A percentile compares a stretch with the other conserved stretches of the same genome.
phyloP scores from a whole-genome alignment of 345 rosid genomes.

The Gossypium thurberi region DNA sequence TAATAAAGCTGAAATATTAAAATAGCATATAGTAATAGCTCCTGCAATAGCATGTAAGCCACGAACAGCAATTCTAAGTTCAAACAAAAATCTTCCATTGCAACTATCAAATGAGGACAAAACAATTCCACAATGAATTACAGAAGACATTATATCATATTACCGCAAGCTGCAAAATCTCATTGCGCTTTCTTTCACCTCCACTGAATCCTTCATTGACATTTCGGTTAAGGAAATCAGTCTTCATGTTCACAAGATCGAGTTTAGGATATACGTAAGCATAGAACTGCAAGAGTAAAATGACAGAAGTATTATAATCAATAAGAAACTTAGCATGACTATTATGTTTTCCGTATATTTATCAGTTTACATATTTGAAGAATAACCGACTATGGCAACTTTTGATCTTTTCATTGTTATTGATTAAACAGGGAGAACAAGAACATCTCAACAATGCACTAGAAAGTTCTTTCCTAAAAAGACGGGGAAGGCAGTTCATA shows the following conservation, averaged over 20 bases:
- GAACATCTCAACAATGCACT: neutral
- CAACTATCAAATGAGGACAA: neutral
- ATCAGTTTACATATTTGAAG: neutral
- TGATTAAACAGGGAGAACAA: neutral
- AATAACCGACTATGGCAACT: neutral
- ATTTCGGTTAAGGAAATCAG: constrained; percentile 85
- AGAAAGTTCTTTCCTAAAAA: neutral
- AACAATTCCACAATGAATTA: neutral
- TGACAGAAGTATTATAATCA: constrained; percentile 7
- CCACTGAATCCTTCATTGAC: constrained; percentile 99
- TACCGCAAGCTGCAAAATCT: constrained; percentile 94
- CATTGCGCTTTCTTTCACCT: constrained; percentile 95
- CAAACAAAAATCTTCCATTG: neutral
- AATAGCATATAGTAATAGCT: neutral
- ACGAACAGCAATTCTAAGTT: neutral
- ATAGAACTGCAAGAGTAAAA: constrained; percentile 64
- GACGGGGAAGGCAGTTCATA: neutral
- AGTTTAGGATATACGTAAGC: constrained; percentile 70
- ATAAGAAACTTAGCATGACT: neutral
- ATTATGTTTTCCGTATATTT: neutral
- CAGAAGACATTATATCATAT: neutral
- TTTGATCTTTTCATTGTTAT: neutral
- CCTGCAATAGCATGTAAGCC: neutral
- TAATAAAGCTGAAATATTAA: neutral
- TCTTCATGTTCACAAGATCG: constrained; percentile 79